Evolutionary conservation across 176 grass and related monocot species (phyloP).

Genomic region (Oryza officinalis): DNA sequence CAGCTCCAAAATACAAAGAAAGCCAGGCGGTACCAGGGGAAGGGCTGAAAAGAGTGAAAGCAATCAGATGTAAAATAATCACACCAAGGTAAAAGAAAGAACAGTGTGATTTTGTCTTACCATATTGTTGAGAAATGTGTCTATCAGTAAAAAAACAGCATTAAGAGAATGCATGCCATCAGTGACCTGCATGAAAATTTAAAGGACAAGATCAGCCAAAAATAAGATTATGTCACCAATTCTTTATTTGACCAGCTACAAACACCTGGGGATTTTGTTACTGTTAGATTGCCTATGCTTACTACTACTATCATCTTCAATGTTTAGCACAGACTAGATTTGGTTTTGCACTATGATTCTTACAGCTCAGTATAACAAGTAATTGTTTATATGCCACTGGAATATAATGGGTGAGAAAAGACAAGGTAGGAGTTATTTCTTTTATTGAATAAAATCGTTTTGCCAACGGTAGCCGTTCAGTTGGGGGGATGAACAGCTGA

Average conservation of each 20-base stretch:
- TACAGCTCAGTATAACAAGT: background rate
- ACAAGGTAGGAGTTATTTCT: background rate
- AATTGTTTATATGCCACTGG: background rate
- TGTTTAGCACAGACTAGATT: background rate
- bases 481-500: too few relatives aligned
- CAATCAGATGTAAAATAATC: constrained; percentile 14
- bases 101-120: constrained; percentile 45
- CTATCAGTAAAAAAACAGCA: constrained; percentile 69
- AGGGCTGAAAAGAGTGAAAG: constrained; percentile 57
- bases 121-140: constrained; percentile 81
- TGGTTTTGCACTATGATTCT: background rate
- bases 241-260: background rate
- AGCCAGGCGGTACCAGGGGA: constrained; percentile 82
- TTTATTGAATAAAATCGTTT: background rate
- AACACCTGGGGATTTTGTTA: background rate
- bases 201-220: background rate
- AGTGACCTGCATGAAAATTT: constrained; percentile 54
- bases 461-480: too few relatives aligned
- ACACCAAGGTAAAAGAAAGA: constrained; percentile 12
- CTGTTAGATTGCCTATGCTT: background rate
- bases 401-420: background rate
- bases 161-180: constrained; percentile 88
- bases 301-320: background rate
- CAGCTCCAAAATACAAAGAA: constrained; percentile 94
- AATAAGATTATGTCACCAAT: background rate